phyloP scores from a whole-genome alignment of 1,284 basidiomycete genomes.

The Sporisorium scitamineum region DNA sequence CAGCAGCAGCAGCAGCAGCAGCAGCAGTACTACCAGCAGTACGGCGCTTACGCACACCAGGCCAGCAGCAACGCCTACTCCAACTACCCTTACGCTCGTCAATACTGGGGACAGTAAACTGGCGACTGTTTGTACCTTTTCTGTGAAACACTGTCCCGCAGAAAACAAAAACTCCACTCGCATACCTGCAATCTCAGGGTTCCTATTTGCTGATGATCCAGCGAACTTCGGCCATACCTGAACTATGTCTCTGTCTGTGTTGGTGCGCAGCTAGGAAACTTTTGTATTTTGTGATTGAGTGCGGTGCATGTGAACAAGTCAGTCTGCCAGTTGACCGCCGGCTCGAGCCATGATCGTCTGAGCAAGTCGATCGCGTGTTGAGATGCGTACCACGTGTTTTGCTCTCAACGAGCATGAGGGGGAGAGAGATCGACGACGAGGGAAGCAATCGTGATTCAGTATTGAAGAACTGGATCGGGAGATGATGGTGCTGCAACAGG shows the following conservation, averaged over 20 bases:
- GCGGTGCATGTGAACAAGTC: no score
- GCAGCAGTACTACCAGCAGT: constrained; percentile 66
- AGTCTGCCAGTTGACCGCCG: no score
- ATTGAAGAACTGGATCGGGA: not conserved
- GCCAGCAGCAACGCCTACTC: constrained; percentile 59
- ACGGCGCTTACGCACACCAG: constrained; percentile 63
- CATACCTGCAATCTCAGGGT: constrained; percentile 2
- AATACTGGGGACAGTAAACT: constrained; percentile 65
- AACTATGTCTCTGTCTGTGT: not conserved
- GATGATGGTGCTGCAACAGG: not conserved
- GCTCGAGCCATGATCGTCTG: not conserved
- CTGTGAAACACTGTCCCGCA: not conserved
- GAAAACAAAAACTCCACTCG: constrained; percentile 2
- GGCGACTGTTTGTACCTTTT: not conserved
- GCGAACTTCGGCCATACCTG: not conserved
- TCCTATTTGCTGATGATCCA: constrained; percentile 1
- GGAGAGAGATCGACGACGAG: not conserved
- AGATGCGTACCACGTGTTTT: not conserved
- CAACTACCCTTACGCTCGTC: constrained; percentile 62
- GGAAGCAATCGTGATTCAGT: not conserved
- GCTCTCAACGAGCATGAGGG: not conserved
- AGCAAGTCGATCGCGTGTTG: not conserved
- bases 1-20: constrained; percentile 61
- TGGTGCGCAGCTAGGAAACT: not conserved
- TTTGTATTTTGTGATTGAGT: no score